phyloP scores from a whole-genome alignment of 805 yeast genomes.

The Saturnispora diversa region DNA sequence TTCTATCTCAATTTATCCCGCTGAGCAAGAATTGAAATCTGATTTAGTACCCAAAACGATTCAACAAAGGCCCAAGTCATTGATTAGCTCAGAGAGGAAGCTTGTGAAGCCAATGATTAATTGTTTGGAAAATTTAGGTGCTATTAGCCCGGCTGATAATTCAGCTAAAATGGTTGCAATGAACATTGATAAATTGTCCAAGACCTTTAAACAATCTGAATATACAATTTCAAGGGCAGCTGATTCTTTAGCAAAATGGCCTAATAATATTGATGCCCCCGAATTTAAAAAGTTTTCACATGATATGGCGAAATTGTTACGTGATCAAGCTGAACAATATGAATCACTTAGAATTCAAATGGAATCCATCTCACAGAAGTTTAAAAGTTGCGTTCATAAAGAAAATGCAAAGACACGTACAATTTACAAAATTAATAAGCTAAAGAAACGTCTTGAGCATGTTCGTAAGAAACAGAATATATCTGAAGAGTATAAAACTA shows the following conservation, averaged over 20 bases:
- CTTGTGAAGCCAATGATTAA: slow-evolving; percentile 6
- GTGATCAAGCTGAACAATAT: slow-evolving; percentile 6
- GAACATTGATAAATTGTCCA: slow-evolving; percentile 10
- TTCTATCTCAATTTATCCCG: slow-evolving; percentile 1
- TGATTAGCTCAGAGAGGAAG: slow-evolving; percentile 8
- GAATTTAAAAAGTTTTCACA: slow-evolving; percentile 10
- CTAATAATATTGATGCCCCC: slow-evolving; percentile 9
- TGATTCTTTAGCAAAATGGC: slow-evolving; percentile 10
- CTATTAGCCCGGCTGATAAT: slow-evolving; percentile 9
- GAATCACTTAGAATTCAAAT: slow-evolving; percentile 8
- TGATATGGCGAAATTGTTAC: slow-evolving; percentile 8
- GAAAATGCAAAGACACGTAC: slow-evolving; percentile 8
- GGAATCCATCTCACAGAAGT: slow-evolving; percentile 8
- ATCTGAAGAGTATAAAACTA: slow-evolving; percentile 9
- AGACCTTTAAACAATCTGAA: slow-evolving; percentile 6
- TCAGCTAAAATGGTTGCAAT: slow-evolving; percentile 9
- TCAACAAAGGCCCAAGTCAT: slow-evolving; percentile 8
- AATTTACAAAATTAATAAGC: slow-evolving; percentile 7
- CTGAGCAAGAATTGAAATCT: slow-evolving; percentile 9
- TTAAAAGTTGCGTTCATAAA: slow-evolving; percentile 9
- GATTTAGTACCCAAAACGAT: slow-evolving; percentile 8
- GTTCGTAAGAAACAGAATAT: slow-evolving; percentile 6
- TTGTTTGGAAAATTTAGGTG: slow-evolving; percentile 14
- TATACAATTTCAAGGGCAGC: slow-evolving; percentile 3
- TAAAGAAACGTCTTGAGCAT: slow-evolving; percentile 5